These are phyloP conservation scores for Peronospora farinosa DNA, from an alignment of 352 stramenopile species.

Conservation along the genomic window DNA sequence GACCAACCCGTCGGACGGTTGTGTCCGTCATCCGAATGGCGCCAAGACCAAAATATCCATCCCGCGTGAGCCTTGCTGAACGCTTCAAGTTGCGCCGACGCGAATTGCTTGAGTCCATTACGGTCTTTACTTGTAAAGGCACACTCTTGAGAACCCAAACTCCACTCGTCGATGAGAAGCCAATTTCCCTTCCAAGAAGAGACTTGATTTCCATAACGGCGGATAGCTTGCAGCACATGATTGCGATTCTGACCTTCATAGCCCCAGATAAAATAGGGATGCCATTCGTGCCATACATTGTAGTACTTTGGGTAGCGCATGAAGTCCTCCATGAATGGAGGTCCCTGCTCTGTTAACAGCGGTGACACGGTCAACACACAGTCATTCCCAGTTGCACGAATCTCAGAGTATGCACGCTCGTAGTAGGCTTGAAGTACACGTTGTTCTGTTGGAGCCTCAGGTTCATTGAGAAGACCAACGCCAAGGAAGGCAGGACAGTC, in stretches of 20 bases:
- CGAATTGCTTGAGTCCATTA: conserved; percentile 42
- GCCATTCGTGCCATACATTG: conserved; percentile 87
- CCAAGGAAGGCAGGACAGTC: conserved; percentile 66
- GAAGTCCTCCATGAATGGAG: conserved; percentile 53
- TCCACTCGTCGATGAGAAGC: conserved; percentile 83
- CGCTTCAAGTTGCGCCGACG: conserved; percentile 45
- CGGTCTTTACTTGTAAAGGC: conserved; percentile 53
- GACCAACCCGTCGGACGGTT: conserved; percentile 59
- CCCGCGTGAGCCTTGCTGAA: conserved; percentile 59
- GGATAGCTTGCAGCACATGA: conserved; percentile 53
- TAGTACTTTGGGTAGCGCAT: conserved; percentile 45
- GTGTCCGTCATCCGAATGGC: conserved; percentile 62
- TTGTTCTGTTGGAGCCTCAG: conserved; percentile 39
- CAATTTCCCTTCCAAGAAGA: conserved; percentile 58
- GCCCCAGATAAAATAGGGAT: conserved; percentile 83
- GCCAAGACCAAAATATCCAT: conserved; percentile 87
- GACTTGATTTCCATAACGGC: conserved; percentile 50
- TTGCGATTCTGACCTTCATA: conserved; percentile 55
- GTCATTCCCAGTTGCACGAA: conserved; percentile 58
- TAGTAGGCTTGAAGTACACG: conserved; percentile 73
- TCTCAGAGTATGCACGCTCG: conserved; percentile 56
- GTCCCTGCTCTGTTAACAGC: conserved; percentile 48
- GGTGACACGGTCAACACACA: conserved; percentile 66
- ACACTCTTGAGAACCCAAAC: conserved; percentile 47
- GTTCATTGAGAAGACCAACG: conserved; percentile 72